A percentile compares a stretch with the other conserved stretches of the same genome.
These are phyloP conservation scores for Penicillium sclerotigenum DNA, from an alignment of 2,329 filamentous ascomycete genomes.

Conservation along the genomic window DNA sequence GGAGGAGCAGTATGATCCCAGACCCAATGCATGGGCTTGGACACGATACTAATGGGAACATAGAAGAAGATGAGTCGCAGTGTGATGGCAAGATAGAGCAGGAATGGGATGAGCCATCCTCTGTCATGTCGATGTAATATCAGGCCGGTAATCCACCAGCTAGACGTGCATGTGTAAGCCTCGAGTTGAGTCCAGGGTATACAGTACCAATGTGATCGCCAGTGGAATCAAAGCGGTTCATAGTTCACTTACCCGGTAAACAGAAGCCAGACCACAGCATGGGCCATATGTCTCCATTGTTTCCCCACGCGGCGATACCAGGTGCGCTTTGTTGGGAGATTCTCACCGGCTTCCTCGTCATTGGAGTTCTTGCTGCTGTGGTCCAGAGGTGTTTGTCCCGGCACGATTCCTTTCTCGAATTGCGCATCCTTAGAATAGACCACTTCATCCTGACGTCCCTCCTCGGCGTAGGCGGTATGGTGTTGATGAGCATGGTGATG, in stretches of 20 bases:
- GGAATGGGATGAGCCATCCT: constrained; percentile 82
- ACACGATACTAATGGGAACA: constrained; percentile 64
- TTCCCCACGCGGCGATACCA: constrained; percentile 28
- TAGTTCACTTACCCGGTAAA: constrained; percentile 52
- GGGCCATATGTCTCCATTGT: constrained; percentile 39
- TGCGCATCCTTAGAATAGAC: constrained; percentile 48
- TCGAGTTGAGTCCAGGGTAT: constrained; percentile 3
- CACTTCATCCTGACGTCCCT: constrained; percentile 44
- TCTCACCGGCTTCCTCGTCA: constrained; percentile 43
- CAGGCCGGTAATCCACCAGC: constrained; percentile 75
- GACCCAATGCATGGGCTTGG: constrained; percentile 61
- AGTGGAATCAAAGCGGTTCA: constrained; percentile 9
- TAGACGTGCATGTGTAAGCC: constrained; percentile 26
- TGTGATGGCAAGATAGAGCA: constrained; percentile 72
- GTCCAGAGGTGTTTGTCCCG: constrained; percentile 39
- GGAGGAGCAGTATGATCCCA: constrained; percentile 66
- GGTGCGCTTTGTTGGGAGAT: constrained; percentile 28
- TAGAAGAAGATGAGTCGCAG: constrained; percentile 73
- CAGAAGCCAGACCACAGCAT: constrained; percentile 48
- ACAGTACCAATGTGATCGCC: not conserved
- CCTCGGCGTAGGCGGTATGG: constrained; percentile 36
- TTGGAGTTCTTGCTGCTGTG: constrained; percentile 32
- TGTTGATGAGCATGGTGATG: constrained; percentile 43
- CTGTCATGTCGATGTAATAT: constrained; percentile 68
- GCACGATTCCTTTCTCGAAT: constrained; percentile 39